Evolutionary conservation across 495 filamentous ascomycete species (phyloP).

Genomic region (Viridothelium virens): DNA sequence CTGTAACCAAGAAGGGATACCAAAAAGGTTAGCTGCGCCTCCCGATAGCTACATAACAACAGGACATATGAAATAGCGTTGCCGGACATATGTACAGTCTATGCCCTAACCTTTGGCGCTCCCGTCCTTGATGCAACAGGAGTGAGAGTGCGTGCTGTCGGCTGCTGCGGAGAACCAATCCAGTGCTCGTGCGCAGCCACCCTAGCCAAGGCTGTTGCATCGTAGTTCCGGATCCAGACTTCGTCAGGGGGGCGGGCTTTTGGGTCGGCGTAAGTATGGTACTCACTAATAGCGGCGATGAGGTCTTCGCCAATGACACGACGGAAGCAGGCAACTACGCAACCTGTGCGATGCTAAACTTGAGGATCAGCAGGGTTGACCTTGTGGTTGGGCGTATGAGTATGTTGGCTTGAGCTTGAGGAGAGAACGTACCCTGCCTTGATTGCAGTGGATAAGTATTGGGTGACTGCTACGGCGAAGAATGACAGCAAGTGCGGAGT

Average conservation of each 20-base stretch:
- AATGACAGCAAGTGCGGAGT: conserved; percentile 54
- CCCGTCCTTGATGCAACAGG: background rate
- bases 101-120: background rate
- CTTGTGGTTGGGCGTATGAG: background rate
- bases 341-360: conserved; percentile 70
- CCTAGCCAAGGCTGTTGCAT: conserved; percentile 21
- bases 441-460: conserved; percentile 79
- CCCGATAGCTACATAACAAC: background rate
- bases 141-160: background rate
- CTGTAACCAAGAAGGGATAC: background rate
- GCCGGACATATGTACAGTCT: background rate
- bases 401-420: no score
- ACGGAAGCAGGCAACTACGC: conserved; percentile 64
- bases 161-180: background rate
- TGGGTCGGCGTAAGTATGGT: conserved; percentile 54
- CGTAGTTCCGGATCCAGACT: conserved; percentile 46
- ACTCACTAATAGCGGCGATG: conserved; percentile 55
- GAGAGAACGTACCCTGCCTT: conserved; percentile 57
- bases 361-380: no score
- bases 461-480: conserved; percentile 62
- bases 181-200: background rate
- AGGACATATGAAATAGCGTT: background rate
- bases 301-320: conserved; percentile 55
- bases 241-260: conserved; percentile 53
- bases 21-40: background rate